Conservation (phyloP, 306 rosid genomes). For the Pachyrhizus erosus region DNA sequence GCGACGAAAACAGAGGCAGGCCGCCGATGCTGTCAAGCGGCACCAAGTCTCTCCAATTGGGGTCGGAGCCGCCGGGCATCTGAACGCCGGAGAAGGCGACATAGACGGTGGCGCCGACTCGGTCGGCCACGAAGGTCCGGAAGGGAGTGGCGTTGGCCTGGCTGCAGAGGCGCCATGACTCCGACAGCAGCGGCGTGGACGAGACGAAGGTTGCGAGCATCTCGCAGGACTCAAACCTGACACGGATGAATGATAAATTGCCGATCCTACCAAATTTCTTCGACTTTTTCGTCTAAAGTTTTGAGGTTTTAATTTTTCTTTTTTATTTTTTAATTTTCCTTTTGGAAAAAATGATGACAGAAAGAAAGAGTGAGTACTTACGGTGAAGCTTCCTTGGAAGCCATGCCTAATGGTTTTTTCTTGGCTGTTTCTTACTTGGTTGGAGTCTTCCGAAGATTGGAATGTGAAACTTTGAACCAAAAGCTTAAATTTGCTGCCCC, state of each 20-base stretch:
- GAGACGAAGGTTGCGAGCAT: conserved; percentile 66
- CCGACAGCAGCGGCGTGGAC: conserved; percentile 72
- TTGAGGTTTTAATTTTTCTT: background rate
- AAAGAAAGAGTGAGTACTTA: conserved; percentile 50
- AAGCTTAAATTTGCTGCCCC: background rate
- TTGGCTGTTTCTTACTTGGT: background rate
- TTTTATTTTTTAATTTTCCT: background rate
- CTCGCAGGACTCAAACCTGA: conserved; percentile 84
- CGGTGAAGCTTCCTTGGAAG: conserved; percentile 73
- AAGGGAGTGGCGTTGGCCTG: conserved; percentile 53
- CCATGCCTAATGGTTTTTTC: conserved; percentile 52
- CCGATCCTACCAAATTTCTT: background rate
- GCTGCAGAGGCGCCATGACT: conserved; percentile 82
- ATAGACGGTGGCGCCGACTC: conserved; percentile 55
- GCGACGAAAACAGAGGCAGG: conserved; percentile 48
- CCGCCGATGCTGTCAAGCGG: conserved; percentile 51
- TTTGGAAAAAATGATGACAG: background rate
- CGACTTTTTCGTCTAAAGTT: conserved; percentile 10
- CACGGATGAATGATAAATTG: background rate
- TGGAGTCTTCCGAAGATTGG: background rate
- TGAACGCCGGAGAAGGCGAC: conserved; percentile 76
- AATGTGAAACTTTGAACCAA: background rate
- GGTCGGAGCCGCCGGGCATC: conserved; percentile 19
- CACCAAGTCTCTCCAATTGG: conserved; percentile 47
- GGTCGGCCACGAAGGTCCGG: conserved; percentile 47